Evolutionary conservation across 176 grass and related monocot species (phyloP), one percentile per base, ranked within the genome.

Genomic region (Cenchrus purpureus): DNA sequence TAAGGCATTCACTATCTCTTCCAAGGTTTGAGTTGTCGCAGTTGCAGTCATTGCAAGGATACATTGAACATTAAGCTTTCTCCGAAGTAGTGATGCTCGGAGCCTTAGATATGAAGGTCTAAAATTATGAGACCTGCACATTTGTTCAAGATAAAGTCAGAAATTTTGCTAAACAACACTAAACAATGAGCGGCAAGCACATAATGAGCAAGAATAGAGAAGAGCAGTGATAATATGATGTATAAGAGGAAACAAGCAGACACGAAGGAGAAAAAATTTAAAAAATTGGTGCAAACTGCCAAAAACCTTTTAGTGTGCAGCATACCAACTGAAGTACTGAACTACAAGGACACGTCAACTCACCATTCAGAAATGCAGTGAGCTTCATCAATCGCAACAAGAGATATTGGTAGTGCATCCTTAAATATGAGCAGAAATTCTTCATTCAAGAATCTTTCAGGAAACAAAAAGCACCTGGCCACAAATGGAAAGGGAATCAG

Each of bases 301-400:
- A 88, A 72, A 13, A 71, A 51, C 50, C 58, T 57, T 83, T 74
- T 66, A 77, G 12, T 43, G 50, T 55, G 49, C 28, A 68, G 53
- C 37, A 20, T 59, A 66, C 75, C 2, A 76, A 71, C 37, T 40
- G 37, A 40, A 40, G 4, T 40, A 40, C 1, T 68, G 34, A 80
- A 81, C 45, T 73, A 87, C 48, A 25, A 80, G 65, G 7, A 56
- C 66, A 71, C 22, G 80, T 66, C 54, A 87, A 94, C 86, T 95
- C 81, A 98, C 96, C 96, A 98, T 91, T 98, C 96, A 84, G 96
- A 98, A 89, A 98, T 98, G 87, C 93, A 95, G 77, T 98, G 96
- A 86, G 93, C 96, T 94, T 98, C 93, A 89, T 98, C 96, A 77
- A 98, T 98, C 31, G 87, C 96, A 81, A 95, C 79, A 87, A 95